These are phyloP conservation scores for Phytopythium delawarense DNA, from an alignment of 352 stramenopile genomes.

Conservation along the genomic window DNA sequence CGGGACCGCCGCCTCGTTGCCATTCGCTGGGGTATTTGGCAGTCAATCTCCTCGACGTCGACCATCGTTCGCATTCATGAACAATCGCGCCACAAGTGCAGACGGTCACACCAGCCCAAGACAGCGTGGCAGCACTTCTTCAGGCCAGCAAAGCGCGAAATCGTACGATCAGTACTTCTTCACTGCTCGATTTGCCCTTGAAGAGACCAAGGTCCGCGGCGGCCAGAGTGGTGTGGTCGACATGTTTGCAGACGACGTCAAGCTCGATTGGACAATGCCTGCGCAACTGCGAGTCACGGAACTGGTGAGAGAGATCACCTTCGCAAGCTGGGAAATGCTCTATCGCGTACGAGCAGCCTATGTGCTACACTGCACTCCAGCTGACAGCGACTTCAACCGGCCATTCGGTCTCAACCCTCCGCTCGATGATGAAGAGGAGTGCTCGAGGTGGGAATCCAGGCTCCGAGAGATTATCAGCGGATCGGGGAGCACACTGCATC, in stretches of 20 bases:
- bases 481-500: conserved; percentile 59
- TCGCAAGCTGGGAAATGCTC: conserved; percentile 75
- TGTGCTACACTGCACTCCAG: conserved; percentile 37
- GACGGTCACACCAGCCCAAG: neutral
- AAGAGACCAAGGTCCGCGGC: conserved; percentile 49
- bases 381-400: conserved; percentile 60
- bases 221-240: conserved; percentile 58
- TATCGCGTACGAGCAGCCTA: conserved; percentile 61
- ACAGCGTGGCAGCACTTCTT: neutral
- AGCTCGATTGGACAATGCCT: conserved; percentile 44
- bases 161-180: conserved; percentile 33
- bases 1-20: neutral
- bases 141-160: neutral
- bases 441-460: conserved; percentile 23
- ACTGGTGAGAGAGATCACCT: conserved; percentile 60
- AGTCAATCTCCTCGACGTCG: conserved; percentile 1
- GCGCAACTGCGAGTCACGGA: conserved; percentile 62
- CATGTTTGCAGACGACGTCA: conserved; percentile 50
- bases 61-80: neutral
- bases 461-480: conserved; percentile 54
- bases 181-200: conserved; percentile 52
- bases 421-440: conserved; percentile 39
- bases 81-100: neutral
- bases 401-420: conserved; percentile 48
- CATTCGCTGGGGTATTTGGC: conserved; percentile 7